Base-by-base conservation (phyloP, 257 asterid genomes). In the Nicotiana benthamiana region DNA sequence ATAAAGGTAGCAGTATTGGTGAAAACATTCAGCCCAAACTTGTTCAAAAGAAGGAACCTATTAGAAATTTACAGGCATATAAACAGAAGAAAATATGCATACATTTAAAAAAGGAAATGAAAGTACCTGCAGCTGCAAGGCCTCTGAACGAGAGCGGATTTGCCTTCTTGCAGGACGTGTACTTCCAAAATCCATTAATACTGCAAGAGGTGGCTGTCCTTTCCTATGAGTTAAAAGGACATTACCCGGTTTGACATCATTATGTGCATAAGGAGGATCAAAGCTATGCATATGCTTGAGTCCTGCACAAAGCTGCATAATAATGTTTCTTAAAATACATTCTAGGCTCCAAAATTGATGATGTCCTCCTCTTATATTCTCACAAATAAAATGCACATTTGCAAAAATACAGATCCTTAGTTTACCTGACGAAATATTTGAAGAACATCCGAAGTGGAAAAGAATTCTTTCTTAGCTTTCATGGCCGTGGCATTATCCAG, bases 161-260 rank as follows among this genome's bases (percentile, higher is more conserved):
- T 91, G 97, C 89, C 81, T 92, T 87, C 93, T 89, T 64, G 97
- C 97, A 84, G 98, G 98, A 86, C 97, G 97, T 81, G 97, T 90
- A 87, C 99, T 96, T 85, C 99, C 98, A 84, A 96, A 94, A 86
- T 96, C 99, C 99, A 94, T 96, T 85, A 96, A 83, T 82, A 87
- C 89, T 81, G 97, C 97, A 84, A 90, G 82, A 59, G 99, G 98
- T 28, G 99, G 27, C 77, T 86, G 90, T 79, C 95, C 98, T 90
- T 91, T 96, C 89, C 92, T 91, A 87, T 90, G 86, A 75, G 97
- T 90, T 85, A 96, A 82, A 68, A 94, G 98, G 88, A 94, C 90
- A 83, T 96, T 96, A 53, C 97, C 99, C 63, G 99, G 95, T 83
- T 94, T 96, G 83, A 94, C 94, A 87, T 96, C 99, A 83, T 94